Evolutionary conservation across 768 basidiomycete genomes (phyloP).

Genomic region (Boletus coccyginus): DNA sequence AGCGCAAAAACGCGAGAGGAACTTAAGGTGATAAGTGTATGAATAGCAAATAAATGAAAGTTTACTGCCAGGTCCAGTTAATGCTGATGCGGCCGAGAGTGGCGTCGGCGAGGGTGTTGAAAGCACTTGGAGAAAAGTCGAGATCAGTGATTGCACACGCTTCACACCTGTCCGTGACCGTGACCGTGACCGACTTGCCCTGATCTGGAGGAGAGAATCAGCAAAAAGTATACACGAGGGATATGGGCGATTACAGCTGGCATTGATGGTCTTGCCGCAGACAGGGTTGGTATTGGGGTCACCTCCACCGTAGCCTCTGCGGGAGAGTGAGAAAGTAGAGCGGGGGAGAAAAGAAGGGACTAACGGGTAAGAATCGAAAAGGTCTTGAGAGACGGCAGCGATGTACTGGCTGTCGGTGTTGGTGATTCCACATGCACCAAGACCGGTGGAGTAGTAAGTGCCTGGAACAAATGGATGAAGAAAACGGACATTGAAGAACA

Average conservation of each 20-base stretch:
- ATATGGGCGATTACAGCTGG: constrained; percentile 43
- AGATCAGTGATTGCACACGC: constrained; percentile 52
- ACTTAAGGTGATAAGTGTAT: constrained; percentile 13
- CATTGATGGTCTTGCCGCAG: constrained; percentile 48
- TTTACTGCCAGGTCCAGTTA: constrained; percentile 46
- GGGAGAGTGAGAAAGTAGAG: background rate
- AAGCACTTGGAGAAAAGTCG: constrained; percentile 64
- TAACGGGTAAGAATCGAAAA: constrained; percentile 38
- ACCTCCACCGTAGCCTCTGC: constrained; percentile 50
- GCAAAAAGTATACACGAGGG: background rate
- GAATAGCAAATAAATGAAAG: constrained; percentile 28
- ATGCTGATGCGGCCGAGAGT: constrained; percentile 53
- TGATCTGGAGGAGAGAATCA: constrained; percentile 39
- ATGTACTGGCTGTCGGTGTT: constrained; percentile 31
- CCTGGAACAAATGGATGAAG: constrained; percentile 18
- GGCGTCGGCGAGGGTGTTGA: constrained; percentile 42
- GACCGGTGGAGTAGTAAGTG: constrained; percentile 34
- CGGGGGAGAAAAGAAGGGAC: constrained; percentile 4
- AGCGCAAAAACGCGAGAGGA: constrained; percentile 4
- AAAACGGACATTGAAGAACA: background rate
- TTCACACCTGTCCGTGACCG: constrained; percentile 60
- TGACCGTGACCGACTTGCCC: constrained; percentile 48
- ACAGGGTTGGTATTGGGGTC: constrained; percentile 80
- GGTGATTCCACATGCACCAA: constrained; percentile 41
- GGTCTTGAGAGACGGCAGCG: constrained; percentile 32